These are phyloP conservation scores for Thielaviopsis musarum DNA, from an alignment of 2,329 filamentous ascomycete species.

Conservation along the genomic window DNA sequence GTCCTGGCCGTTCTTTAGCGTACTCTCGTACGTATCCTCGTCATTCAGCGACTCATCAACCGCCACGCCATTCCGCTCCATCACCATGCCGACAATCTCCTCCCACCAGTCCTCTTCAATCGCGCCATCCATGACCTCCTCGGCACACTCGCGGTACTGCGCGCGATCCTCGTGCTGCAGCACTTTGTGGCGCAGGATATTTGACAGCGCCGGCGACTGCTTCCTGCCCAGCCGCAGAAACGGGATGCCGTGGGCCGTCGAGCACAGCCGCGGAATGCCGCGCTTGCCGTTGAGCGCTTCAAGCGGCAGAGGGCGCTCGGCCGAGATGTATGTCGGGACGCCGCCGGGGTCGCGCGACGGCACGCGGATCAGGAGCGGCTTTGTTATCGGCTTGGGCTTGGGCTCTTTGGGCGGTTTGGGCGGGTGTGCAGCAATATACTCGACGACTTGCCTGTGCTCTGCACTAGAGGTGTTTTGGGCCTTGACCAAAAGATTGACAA, in stretches of 20 bases:
- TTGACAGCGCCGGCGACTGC: slow-evolving; percentile 41
- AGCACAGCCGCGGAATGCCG: slow-evolving; percentile 38
- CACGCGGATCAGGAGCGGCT: slow-evolving; percentile 21
- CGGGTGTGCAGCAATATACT: slow-evolving; percentile 3
- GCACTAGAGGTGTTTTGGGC: slow-evolving; percentile 22
- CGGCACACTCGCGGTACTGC: slow-evolving; percentile 22
- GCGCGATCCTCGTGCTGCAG: slow-evolving; percentile 26
- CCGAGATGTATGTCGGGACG: slow-evolving; percentile 30
- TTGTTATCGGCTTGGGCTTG: slow-evolving; percentile 12
- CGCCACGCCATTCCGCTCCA: slow-evolving; percentile 9
- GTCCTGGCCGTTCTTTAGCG: slow-evolving; percentile 23
- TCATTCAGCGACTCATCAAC: not conserved
- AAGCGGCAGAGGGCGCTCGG: slow-evolving; percentile 30
- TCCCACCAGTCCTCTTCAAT: slow-evolving; percentile 35
- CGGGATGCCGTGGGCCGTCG: slow-evolving; percentile 37
- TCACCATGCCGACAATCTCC: slow-evolving; percentile 18
- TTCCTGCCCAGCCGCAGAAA: slow-evolving; percentile 52
- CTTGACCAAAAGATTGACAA: slow-evolving; percentile 25
- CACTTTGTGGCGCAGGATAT: slow-evolving; percentile 35
- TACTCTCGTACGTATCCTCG: not conserved
- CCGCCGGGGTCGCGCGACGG: slow-evolving; percentile 18
- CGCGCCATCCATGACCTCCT: slow-evolving; percentile 20
- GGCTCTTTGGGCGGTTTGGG: slow-evolving; percentile 12
- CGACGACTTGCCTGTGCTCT: slow-evolving; percentile 26
- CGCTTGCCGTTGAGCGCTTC: slow-evolving; percentile 29